phyloP scores from a whole-genome alignment of 176 grass and related monocot genomes.

The Bromus sterilis region DNA sequence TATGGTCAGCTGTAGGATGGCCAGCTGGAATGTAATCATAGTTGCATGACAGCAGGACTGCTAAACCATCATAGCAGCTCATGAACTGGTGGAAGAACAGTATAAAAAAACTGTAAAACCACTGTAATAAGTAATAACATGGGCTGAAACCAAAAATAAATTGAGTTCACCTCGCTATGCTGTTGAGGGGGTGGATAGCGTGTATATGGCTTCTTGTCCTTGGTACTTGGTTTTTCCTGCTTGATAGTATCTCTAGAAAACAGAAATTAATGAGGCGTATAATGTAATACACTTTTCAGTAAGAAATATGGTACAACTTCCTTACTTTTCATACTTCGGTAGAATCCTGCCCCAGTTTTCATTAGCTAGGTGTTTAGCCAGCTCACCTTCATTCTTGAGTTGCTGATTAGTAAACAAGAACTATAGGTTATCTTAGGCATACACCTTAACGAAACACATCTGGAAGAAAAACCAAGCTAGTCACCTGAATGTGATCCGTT shows the following conservation, averaged over 20 bases:
- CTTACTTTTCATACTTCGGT: conserved; percentile 93
- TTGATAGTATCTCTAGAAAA: conserved; percentile 84
- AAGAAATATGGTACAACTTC: conserved; percentile 9
- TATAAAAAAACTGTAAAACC: neutral
- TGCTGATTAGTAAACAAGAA: conserved; percentile 49
- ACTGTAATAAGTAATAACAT: conserved; percentile 1
- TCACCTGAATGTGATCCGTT: conserved; percentile 92
- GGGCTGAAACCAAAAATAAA: neutral
- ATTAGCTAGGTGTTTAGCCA: conserved; percentile 74
- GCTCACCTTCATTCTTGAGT: conserved; percentile 85
- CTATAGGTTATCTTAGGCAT: no score
- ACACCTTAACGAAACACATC: no score
- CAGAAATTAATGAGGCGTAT: neutral
- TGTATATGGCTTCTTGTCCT: conserved; percentile 97
- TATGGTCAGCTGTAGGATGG: neutral
- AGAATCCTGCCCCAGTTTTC: conserved; percentile 97
- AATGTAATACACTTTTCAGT: no score
- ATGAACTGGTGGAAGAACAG: neutral
- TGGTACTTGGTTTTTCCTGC: conserved; percentile 66
- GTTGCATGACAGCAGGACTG: no score
- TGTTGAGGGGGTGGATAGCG: conserved; percentile 88
- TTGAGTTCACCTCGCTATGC: conserved; percentile 70
- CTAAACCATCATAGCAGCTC: no score
- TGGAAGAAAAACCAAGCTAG: neutral
- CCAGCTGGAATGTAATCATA: no score